phyloP scores from a whole-genome alignment of 306 rosid species.

The Cucurbita argyrosperma region DNA sequence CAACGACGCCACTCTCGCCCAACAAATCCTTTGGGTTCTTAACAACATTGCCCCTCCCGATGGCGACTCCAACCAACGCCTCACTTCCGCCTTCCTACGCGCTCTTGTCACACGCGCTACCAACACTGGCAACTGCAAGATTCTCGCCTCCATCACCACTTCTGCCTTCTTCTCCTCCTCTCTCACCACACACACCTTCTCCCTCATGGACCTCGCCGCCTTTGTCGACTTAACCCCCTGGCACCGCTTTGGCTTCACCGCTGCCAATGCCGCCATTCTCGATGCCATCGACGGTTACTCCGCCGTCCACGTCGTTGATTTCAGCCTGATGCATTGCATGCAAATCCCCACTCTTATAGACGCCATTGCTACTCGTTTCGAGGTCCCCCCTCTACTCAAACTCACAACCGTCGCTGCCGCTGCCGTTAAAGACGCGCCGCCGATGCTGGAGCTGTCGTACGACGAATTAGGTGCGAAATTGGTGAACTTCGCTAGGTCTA shows the following conservation, averaged over 20 bases:
- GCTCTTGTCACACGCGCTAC: slow-evolving; percentile 70
- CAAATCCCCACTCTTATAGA: slow-evolving; percentile 88
- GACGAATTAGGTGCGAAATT: slow-evolving; percentile 54
- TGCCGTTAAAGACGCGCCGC: slow-evolving; percentile 33
- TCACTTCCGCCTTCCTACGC: slow-evolving; percentile 59
- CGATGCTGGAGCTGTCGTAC: slow-evolving; percentile 54
- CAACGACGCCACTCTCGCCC: slow-evolving; percentile 72
- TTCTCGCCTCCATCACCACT: slow-evolving; percentile 28
- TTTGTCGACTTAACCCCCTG: slow-evolving; percentile 85
- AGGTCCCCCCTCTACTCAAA: slow-evolving; percentile 42
- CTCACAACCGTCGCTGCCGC: slow-evolving; percentile 48
- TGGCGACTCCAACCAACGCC: slow-evolving; percentile 83
- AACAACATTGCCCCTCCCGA: slow-evolving; percentile 82
- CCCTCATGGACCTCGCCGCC: slow-evolving; percentile 65
- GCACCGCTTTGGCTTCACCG: slow-evolving; percentile 83
- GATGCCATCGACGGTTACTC: slow-evolving; percentile 69
- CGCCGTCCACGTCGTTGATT: slow-evolving; percentile 56
- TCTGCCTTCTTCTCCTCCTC: slow-evolving; percentile 16
- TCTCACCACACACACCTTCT: slow-evolving; percentile 45
- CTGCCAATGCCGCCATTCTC: slow-evolving; percentile 58
- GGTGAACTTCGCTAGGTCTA: slow-evolving; percentile 61
- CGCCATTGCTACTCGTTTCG: slow-evolving; percentile 59
- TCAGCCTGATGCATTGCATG: slow-evolving; percentile 84
- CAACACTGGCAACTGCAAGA: slow-evolving; percentile 37
- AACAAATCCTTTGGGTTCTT: slow-evolving; percentile 87